Evolutionary conservation across 2,329 filamentous ascomycete genomes (phyloP).

Genomic region (Colletotrichum australisinense): DNA sequence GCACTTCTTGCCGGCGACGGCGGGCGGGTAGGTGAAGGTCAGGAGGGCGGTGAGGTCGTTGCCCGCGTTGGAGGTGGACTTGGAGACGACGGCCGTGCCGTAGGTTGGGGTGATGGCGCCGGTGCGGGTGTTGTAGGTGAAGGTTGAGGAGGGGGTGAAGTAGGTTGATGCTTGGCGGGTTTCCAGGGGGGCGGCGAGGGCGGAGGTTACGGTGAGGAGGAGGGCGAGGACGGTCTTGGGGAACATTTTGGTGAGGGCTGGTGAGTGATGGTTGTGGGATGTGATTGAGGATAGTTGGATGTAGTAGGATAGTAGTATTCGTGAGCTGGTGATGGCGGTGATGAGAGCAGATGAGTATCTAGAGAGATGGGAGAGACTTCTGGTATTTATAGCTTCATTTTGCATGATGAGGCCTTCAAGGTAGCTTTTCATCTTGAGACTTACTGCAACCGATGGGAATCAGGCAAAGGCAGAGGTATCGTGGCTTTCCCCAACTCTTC

Average conservation of each 20-base stretch:
- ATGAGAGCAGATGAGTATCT: neutral
- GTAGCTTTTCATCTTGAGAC: neutral
- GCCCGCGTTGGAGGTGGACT: conserved; percentile 39
- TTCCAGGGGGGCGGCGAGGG: conserved; percentile 38
- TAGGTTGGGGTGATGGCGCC: conserved; percentile 38
- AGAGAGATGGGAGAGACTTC: neutral
- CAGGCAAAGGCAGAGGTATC: neutral
- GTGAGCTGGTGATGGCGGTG: neutral
- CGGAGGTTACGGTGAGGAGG: conserved; percentile 36
- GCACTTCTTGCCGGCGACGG: conserved; percentile 39
- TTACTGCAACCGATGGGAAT: neutral
- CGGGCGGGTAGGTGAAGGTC: conserved; percentile 43
- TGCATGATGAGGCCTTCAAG: neutral
- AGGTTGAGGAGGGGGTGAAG: conserved; percentile 40
- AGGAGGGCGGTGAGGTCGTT: conserved; percentile 44
- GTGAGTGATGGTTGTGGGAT: neutral
- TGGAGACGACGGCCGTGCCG: conserved; percentile 35
- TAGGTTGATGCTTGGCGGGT: conserved; percentile 26
- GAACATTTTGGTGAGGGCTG: conserved; percentile 34
- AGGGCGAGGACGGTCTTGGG: conserved; percentile 39
- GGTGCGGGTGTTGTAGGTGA: conserved; percentile 39
- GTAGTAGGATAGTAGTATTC: neutral
- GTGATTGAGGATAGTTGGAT: neutral
- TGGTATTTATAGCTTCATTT: neutral
- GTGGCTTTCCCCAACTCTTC: neutral